A percentile compares a stretch with the other conserved stretches of the same genome.
These are phyloP conservation scores for Neurospora crassa DNA, from an alignment of 2,329 filamentous ascomycete genomes.

Conservation along the genomic window DNA sequence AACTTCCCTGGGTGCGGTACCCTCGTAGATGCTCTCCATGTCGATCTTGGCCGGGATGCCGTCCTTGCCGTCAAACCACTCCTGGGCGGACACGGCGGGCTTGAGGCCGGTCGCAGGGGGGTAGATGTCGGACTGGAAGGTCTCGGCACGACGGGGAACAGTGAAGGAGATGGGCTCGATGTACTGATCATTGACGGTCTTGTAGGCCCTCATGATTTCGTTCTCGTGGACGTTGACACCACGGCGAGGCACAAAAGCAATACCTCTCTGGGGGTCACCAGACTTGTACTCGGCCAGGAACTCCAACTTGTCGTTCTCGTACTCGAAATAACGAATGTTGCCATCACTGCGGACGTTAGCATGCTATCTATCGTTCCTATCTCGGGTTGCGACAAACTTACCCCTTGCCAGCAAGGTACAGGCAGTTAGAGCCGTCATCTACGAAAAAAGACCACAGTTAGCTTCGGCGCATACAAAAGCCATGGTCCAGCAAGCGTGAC, in stretches of 20 bases:
- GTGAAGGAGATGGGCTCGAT: constrained; percentile 98
- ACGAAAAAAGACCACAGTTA: constrained; percentile 14
- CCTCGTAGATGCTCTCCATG: constrained; percentile 84
- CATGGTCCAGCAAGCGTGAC: constrained; percentile 14
- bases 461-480: constrained; percentile 1
- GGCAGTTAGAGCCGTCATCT: constrained; percentile 86
- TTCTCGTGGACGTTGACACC: constrained; percentile 96
- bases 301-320: constrained; percentile 97
- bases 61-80: constrained; percentile 83
- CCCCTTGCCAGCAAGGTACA: constrained; percentile 97
- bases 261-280: constrained; percentile 83
- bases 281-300: constrained; percentile 97
- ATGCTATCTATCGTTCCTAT: not conserved
- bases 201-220: constrained; percentile 90
- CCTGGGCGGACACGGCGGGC: constrained; percentile 66
- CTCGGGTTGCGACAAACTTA: constrained; percentile 33
- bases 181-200: constrained; percentile 90
- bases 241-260: constrained; percentile 90
- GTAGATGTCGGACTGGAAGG: constrained; percentile 95
- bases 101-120: constrained; percentile 75
- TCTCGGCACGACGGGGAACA: constrained; percentile 84
- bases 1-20: constrained; percentile 69
- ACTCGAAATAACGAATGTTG: constrained; percentile 98
- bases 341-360: constrained; percentile 57
- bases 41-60: constrained; percentile 85